Conservation (phyloP, 768 basidiomycete species). For the Pleurotus sapidus region DNA sequence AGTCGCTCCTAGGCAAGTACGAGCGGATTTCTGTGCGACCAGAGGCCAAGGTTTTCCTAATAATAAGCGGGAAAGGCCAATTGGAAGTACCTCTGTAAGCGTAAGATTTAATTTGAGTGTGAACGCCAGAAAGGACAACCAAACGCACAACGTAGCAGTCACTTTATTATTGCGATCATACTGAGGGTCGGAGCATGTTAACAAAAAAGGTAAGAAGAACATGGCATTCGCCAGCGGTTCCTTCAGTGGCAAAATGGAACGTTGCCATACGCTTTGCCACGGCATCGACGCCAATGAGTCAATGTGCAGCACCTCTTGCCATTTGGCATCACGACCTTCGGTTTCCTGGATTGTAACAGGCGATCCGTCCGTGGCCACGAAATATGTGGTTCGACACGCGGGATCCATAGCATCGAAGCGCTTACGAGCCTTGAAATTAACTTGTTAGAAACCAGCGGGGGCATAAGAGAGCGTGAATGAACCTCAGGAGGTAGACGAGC, state of each 20-base stretch:
- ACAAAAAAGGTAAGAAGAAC: background rate
- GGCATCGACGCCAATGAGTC: too few species aligned
- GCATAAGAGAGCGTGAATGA: too few species aligned
- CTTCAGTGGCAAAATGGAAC: background rate
- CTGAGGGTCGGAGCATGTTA: background rate
- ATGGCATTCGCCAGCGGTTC: background rate
- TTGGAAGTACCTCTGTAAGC: background rate
- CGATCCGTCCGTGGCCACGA: too few species aligned
- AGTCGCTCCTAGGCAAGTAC: conserved; percentile 1
- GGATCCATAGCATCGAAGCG: too few species aligned
- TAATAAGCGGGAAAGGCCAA: background rate
- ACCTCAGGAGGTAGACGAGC: too few species aligned
- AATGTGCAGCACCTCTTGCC: too few species aligned
- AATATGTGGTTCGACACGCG: too few species aligned
- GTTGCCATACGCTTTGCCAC: too few species aligned
- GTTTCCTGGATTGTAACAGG: too few species aligned
- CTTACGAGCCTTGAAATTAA: too few species aligned
- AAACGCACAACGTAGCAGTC: background rate
- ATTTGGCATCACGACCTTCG: too few species aligned
- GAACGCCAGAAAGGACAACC: background rate
- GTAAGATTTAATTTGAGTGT: background rate
- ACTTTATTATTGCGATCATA: background rate
- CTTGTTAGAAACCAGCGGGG: too few species aligned
- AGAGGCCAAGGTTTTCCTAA: background rate
- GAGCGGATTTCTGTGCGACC: background rate